These are phyloP conservation scores for Pseudogymnoascus sp. DNA, from an alignment of 2,329 filamentous ascomycete species.

Conservation along the genomic window DNA sequence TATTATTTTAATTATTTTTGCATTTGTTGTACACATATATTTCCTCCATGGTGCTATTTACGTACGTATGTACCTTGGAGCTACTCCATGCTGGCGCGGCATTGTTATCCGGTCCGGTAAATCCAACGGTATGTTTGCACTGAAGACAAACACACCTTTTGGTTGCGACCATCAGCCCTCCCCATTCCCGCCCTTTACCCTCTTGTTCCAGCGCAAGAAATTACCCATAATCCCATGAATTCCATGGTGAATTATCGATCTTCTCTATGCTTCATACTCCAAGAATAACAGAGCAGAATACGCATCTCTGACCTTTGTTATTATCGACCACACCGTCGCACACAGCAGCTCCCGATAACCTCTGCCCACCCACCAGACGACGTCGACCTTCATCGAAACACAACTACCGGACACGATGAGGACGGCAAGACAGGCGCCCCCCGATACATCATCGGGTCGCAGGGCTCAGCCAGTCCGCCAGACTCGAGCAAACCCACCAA, in stretches of 20 bases:
- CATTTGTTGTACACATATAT: background rate
- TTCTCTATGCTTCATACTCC: background rate
- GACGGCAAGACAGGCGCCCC: slow-evolving; percentile 24
- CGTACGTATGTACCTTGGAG: background rate
- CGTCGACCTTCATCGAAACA: slow-evolving; percentile 1
- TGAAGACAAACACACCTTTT: slow-evolving; percentile 8
- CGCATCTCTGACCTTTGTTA: slow-evolving; percentile 6
- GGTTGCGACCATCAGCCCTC: slow-evolving; percentile 8
- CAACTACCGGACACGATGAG: slow-evolving; percentile 25
- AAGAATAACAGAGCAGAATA: slow-evolving; percentile 8
- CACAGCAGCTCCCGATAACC: background rate
- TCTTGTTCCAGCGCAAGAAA: slow-evolving; percentile 1
- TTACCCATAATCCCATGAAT: slow-evolving; percentile 2
- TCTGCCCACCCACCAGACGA: slow-evolving; percentile 4
- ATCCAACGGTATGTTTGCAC: slow-evolving; percentile 4
- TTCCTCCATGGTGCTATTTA: background rate
- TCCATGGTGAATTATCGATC: slow-evolving; percentile 3
- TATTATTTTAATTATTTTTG: background rate
- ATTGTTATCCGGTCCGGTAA: background rate
- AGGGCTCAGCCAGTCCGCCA: slow-evolving; percentile 58
- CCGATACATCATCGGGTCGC: slow-evolving; percentile 39
- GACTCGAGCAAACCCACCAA: slow-evolving; percentile 56
- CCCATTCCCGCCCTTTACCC: background rate
- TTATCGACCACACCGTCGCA: slow-evolving; percentile 2
- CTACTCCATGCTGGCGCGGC: background rate